phyloP scores from a whole-genome alignment of 2,329 filamentous ascomycete genomes.

The Coniochaeta sp. region DNA sequence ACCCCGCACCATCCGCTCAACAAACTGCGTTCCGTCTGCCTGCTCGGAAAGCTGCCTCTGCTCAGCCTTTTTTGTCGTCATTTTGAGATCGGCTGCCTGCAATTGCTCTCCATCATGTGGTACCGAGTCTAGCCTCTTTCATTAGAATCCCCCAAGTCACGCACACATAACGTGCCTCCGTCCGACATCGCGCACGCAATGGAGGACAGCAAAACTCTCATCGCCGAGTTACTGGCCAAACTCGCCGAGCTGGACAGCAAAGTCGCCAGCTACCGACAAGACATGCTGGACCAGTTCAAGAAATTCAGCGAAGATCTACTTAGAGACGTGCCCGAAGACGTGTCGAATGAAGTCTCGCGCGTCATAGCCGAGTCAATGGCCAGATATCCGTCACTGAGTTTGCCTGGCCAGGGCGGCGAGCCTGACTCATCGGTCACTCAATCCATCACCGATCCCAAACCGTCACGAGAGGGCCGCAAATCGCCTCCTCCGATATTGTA shows the following conservation, averaged over 20 bases:
- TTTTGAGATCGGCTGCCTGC: background rate
- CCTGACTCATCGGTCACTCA: conserved; percentile 8
- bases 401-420: conserved; percentile 26
- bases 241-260: conserved; percentile 49
- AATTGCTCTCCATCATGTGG: background rate
- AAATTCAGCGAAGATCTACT: conserved; percentile 45
- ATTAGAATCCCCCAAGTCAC: conserved; percentile 7
- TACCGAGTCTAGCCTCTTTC: background rate
- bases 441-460: conserved; percentile 7
- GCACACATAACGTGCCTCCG: conserved; percentile 3
- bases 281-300: conserved; percentile 49
- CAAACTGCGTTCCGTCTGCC: background rate
- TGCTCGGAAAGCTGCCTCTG: background rate
- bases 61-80: background rate
- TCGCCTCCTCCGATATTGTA: conserved; percentile 32
- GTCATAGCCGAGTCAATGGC: conserved; percentile 35
- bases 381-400: conserved; percentile 35
- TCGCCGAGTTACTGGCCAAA: conserved; percentile 44
- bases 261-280: conserved; percentile 47
- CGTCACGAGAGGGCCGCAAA: conserved; percentile 14
- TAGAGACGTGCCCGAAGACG: conserved; percentile 34
- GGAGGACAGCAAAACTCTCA: conserved; percentile 40
- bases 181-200: conserved; percentile 21
- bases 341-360: conserved; percentile 37
- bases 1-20: background rate